Conservation (phyloP, 2,329 filamentous ascomycete genomes). For the Epichloe sp. region DNA sequence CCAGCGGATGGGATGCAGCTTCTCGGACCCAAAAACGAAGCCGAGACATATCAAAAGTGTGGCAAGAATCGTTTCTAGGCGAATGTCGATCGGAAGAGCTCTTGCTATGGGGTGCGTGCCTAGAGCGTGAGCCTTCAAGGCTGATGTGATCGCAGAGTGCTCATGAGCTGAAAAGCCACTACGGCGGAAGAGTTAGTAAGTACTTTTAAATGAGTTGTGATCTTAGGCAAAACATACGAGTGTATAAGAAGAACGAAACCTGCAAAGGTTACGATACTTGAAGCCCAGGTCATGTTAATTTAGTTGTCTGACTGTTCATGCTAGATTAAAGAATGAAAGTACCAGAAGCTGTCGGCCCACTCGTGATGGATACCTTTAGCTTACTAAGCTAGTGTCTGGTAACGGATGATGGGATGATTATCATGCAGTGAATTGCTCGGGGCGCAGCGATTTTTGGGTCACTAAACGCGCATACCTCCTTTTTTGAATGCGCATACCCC, state of each 20-base stretch:
- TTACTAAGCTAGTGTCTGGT: too few species aligned
- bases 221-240: constrained; percentile 49
- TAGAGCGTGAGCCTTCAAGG: constrained; percentile 30
- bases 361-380: too few species aligned
- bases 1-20: constrained; percentile 76
- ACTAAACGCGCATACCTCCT: too few species aligned
- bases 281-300: constrained; percentile 1
- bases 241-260: constrained; percentile 76
- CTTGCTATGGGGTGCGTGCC: constrained; percentile 27
- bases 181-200: constrained; percentile 9
- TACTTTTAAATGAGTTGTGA: background rate
- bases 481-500: too few species aligned
- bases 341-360: too few species aligned
- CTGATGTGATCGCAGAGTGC: constrained; percentile 61
- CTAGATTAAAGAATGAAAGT: background rate
- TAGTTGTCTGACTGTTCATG: background rate
- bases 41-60: constrained; percentile 72
- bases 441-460: too few species aligned
- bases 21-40: constrained; percentile 64
- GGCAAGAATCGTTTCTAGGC: constrained; percentile 70
- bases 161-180: constrained; percentile 97
- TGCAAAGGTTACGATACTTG: constrained; percentile 1
- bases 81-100: constrained; percentile 71
- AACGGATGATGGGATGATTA: too few species aligned
- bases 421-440: too few species aligned